Percentiles rank a stretch among this genome's conserved stretches.
phyloP scores from a whole-genome alignment of 805 yeast species.

The Ogataea polymorpha region DNA sequence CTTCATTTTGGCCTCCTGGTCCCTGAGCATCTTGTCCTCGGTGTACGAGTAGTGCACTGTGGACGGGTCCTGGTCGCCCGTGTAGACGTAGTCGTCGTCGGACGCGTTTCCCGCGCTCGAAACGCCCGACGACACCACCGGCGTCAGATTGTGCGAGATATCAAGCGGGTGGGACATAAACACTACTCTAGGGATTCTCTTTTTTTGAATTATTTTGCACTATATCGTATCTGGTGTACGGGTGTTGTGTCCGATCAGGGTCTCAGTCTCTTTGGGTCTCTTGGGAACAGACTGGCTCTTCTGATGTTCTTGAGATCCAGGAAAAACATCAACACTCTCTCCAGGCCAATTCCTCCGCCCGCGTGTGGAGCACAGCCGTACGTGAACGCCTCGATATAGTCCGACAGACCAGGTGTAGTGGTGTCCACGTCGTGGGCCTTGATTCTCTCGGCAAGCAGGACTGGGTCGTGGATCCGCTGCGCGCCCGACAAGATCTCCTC shows the following conservation, averaged over 20 bases:
- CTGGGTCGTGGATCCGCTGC: constrained; percentile 96
- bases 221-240: not conserved
- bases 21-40: constrained; percentile 62
- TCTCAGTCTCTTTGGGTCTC: constrained; percentile 93
- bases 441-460: constrained; percentile 77
- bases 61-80: constrained; percentile 7
- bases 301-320: constrained; percentile 95
- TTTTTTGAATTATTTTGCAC: not conserved
- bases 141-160: not conserved
- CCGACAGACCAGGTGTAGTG: constrained; percentile 74
- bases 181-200: not conserved
- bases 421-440: constrained; percentile 79
- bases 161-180: constrained; percentile 5
- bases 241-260: constrained; percentile 46
- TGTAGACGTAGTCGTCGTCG: constrained; percentile 13
- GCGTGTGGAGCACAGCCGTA: constrained; percentile 99
- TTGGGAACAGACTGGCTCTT: constrained; percentile 98
- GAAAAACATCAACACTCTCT: constrained; percentile 98
- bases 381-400: constrained; percentile 87
- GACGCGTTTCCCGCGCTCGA: not conserved
- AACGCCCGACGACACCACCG: not conserved
- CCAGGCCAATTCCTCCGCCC: constrained; percentile 99
- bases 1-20: constrained; percentile 62
- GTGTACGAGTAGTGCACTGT: constrained; percentile 58
- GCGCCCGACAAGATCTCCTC: constrained; percentile 99